These are phyloP conservation scores for Coelastrella sp. DNA, from an alignment of 139 green algal genomes.

Conservation along the genomic window DNA sequence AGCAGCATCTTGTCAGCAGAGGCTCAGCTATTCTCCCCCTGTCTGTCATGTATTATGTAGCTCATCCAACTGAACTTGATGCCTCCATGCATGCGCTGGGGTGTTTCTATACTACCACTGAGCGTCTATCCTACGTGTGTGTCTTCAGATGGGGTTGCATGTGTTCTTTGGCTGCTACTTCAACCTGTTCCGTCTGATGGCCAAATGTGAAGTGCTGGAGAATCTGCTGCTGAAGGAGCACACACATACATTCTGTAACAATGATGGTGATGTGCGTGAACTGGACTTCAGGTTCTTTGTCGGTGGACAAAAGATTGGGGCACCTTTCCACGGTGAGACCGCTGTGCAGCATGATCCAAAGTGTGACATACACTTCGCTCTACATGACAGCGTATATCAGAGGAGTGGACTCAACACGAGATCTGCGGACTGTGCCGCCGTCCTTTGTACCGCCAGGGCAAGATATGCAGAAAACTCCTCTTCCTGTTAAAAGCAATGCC, in stretches of 20 bases:
- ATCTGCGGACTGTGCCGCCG: too few species aligned
- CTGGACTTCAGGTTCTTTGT: slow-evolving; percentile 94
- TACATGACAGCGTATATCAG: too few species aligned
- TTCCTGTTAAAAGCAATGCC: too few species aligned
- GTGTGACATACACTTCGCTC: slow-evolving; percentile 74
- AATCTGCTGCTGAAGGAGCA: slow-evolving; percentile 97
- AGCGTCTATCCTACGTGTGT: neutral
- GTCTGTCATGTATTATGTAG: too few species aligned
- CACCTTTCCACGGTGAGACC: slow-evolving; percentile 66
- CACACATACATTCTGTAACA: slow-evolving; percentile 97
- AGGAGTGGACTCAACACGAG: too few species aligned
- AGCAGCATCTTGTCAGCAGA: too few species aligned
- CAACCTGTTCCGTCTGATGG: slow-evolving; percentile 97
- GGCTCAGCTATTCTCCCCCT: too few species aligned
- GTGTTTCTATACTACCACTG: too few species aligned
- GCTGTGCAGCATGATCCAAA: slow-evolving; percentile 85
- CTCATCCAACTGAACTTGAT: too few species aligned
- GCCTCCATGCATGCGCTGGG: too few species aligned
- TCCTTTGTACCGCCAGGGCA: too few species aligned
- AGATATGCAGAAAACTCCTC: too few species aligned
- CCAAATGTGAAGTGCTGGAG: slow-evolving; percentile 93
- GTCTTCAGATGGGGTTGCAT: slow-evolving; percentile 92
- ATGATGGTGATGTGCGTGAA: slow-evolving; percentile 87
- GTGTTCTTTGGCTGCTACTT: slow-evolving; percentile 97
- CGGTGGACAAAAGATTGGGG: slow-evolving; percentile 88